phyloP scores from a whole-genome alignment of 2,329 filamentous ascomycete genomes.

The Paracoccidioides brasiliensis region DNA sequence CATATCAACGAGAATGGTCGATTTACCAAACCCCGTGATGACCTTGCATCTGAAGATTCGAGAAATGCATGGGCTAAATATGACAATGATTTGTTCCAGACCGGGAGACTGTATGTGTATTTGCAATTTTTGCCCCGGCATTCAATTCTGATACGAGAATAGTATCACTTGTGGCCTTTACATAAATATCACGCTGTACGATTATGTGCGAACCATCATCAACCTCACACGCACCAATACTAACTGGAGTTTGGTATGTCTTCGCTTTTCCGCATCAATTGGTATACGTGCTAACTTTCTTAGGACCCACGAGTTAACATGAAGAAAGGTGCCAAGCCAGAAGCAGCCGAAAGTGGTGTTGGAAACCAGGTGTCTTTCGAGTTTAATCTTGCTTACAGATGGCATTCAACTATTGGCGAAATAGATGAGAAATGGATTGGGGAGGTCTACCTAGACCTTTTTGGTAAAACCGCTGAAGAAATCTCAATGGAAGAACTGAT shows the following conservation, averaged over 20 bases:
- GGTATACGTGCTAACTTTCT: background rate
- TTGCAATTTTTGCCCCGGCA: background rate
- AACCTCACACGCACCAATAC: slow-evolving; percentile 30
- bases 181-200: slow-evolving; percentile 24
- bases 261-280: background rate
- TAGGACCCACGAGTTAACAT: slow-evolving; percentile 30
- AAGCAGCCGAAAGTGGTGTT: slow-evolving; percentile 27
- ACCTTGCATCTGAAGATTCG: slow-evolving; percentile 15
- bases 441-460: slow-evolving; percentile 39
- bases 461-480: slow-evolving; percentile 12
- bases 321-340: slow-evolving; percentile 6
- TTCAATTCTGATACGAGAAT: slow-evolving; percentile 2
- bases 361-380: slow-evolving; percentile 41
- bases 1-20: slow-evolving; percentile 33
- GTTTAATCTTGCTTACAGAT: slow-evolving; percentile 41
- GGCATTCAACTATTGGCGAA: slow-evolving; percentile 53
- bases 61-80: slow-evolving; percentile 24
- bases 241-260: slow-evolving; percentile 27
- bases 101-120: slow-evolving; percentile 18
- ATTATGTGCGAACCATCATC: slow-evolving; percentile 21
- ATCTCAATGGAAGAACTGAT: slow-evolving; percentile 19
- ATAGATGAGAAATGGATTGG: slow-evolving; percentile 63
- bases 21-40: slow-evolving; percentile 16
- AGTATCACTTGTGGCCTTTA: slow-evolving; percentile 21
- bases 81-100: slow-evolving; percentile 26